Evolutionary conservation across 2,329 filamentous ascomycete species (phyloP).

Genomic region (Orbilia javanica): DNA sequence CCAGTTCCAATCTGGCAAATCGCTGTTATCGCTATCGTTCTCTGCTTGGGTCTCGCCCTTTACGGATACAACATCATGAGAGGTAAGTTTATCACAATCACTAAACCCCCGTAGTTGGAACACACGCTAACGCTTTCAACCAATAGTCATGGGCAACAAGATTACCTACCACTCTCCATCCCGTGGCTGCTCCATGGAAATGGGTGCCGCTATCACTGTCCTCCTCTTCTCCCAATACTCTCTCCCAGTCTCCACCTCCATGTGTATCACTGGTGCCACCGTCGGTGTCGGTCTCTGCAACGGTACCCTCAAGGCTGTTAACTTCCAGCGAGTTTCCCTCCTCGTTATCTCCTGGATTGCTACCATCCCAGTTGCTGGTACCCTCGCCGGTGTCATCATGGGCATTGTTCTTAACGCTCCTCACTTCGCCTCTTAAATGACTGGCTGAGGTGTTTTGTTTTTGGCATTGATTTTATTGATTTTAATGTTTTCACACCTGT

Average conservation of each 20-base stretch:
- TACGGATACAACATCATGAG: conserved; percentile 77
- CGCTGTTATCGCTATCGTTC: conserved; percentile 69
- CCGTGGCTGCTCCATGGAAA: conserved; percentile 73
- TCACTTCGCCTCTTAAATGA: conserved; percentile 63
- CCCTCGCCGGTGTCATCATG: conserved; percentile 74
- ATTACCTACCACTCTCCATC: conserved; percentile 74
- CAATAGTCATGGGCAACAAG: conserved; percentile 71
- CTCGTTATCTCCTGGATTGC: conserved; percentile 74
- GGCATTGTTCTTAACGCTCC: conserved; percentile 75
- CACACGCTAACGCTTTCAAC: conserved; percentile 26
- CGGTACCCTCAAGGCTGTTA: conserved; percentile 72
- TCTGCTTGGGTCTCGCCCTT: conserved; percentile 72
- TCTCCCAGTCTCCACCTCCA: conserved; percentile 75
- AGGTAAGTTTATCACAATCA: conserved; percentile 66
- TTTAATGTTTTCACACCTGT: not conserved
- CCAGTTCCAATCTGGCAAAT: conserved; percentile 73
- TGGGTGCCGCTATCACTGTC: conserved; percentile 73
- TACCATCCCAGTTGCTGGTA: conserved; percentile 72
- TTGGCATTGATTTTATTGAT: not conserved
- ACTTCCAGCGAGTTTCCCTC: conserved; percentile 72
- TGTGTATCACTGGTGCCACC: conserved; percentile 75
- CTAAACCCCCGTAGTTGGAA: conserved; percentile 66
- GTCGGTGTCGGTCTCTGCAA: conserved; percentile 75
- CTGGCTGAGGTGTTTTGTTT: conserved; percentile 8
- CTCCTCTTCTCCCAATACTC: conserved; percentile 74